Evolutionary conservation across 108 stramenopile species (phyloP).

Genomic region (Seminavis robusta): DNA sequence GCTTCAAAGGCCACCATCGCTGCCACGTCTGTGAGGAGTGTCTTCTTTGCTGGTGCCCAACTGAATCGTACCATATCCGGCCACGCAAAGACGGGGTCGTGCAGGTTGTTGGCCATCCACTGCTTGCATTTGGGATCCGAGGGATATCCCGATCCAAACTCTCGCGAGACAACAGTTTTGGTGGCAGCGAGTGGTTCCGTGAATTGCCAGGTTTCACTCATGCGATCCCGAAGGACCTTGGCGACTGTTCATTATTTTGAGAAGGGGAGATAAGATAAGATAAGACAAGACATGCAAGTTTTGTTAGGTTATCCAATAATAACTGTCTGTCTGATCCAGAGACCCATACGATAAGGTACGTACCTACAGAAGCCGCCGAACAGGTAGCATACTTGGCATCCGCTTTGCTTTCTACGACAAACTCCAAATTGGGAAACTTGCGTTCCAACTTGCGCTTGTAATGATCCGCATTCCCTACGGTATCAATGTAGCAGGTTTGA

Average conservation of each 20-base stretch:
- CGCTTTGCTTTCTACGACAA: conserved; percentile 90
- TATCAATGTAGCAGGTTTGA: conserved; percentile 74
- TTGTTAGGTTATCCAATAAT: neutral
- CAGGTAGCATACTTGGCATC: conserved; percentile 90
- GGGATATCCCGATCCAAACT: conserved; percentile 74
- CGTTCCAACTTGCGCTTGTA: conserved; percentile 67
- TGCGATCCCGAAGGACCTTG: conserved; percentile 75
- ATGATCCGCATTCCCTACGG: conserved; percentile 72
- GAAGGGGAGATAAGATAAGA: too few relatives aligned
- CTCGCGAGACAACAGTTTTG: conserved; percentile 3
- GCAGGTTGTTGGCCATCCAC: conserved; percentile 58
- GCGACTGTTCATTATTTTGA: conserved; percentile 43
- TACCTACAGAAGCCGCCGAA: conserved; percentile 77
- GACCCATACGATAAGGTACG: conserved; percentile 4
- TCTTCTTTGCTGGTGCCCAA: conserved; percentile 70
- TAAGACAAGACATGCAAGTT: neutral
- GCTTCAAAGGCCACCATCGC: conserved; percentile 55
- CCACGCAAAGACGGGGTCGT: conserved; percentile 72
- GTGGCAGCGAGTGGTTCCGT: conserved; percentile 33
- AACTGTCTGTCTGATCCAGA: neutral
- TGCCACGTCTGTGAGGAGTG: conserved; percentile 35
- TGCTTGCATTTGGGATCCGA: conserved; percentile 68
- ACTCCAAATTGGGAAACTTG: conserved; percentile 66
- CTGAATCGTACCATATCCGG: conserved; percentile 73
- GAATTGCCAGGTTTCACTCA: conserved; percentile 59